Evolutionary conservation across 768 basidiomycete genomes (phyloP).

Genomic region (Leccinum subgranulosum): DNA sequence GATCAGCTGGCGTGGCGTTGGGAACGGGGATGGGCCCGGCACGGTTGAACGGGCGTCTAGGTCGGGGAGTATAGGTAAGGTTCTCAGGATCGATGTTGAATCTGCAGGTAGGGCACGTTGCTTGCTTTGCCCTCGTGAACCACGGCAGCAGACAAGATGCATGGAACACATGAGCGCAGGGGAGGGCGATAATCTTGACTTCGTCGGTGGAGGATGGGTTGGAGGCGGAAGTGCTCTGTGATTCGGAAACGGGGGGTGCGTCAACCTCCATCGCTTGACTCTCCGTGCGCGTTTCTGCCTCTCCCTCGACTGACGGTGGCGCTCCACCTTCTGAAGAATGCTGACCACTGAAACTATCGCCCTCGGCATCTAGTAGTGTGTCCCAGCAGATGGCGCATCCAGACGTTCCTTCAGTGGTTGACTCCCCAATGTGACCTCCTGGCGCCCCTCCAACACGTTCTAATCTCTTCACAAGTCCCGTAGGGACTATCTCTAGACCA

Average conservation of each 20-base stretch:
- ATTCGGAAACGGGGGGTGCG: constrained; percentile 3
- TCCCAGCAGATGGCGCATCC: constrained; percentile 80
- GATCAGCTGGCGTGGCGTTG: constrained; percentile 9
- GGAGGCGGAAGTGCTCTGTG: constrained; percentile 9
- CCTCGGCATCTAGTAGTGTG: constrained; percentile 48
- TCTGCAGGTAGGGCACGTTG: constrained; percentile 80
- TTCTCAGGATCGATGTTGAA: constrained; percentile 83
- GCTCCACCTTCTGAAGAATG: constrained; percentile 9
- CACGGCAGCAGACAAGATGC: constrained; percentile 75
- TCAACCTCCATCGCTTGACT: constrained; percentile 22
- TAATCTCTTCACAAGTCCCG: constrained; percentile 62
- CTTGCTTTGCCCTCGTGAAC: constrained; percentile 76
- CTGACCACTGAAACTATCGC: constrained; percentile 28
- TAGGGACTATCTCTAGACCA: constrained; percentile 64
- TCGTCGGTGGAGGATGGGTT: constrained; percentile 13
- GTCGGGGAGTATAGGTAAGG: constrained; percentile 44
- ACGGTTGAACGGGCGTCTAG: constrained; percentile 18
- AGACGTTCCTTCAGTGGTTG: constrained; percentile 36
- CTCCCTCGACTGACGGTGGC: constrained; percentile 2
- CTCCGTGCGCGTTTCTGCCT: constrained; percentile 2
- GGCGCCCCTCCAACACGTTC: constrained; percentile 45
- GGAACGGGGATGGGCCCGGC: constrained; percentile 12
- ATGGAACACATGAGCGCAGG: constrained; percentile 82
- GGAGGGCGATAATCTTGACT: constrained; percentile 60
- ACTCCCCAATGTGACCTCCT: constrained; percentile 30